Evolutionary conservation across 805 yeast species (phyloP), one percentile per base, ranked within the genome.

Genomic region (Cyberlindnera mrakii): DNA sequence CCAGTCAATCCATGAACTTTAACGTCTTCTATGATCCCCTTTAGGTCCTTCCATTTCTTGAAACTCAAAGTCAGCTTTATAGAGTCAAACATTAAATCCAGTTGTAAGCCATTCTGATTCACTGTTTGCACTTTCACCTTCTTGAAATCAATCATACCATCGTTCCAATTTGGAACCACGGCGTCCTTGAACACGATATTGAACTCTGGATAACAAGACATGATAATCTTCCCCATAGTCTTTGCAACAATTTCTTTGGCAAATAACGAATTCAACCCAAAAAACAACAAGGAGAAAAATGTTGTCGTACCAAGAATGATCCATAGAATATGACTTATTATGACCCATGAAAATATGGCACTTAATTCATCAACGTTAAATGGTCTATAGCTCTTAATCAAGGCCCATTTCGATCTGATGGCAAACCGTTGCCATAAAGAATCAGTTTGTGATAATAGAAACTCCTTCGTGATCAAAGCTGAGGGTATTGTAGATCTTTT

Each of bases 241-340:
- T 82, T 70, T 1, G 96, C 96, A n/a, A 88, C 87, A 46, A 81
- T 71, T 54, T 89, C 96, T 58, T 88, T 91, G 13, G 96, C 95
- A 55, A 87, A 81, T 10, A 88, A 83, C 1, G 96, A 60, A 85
- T 88, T 57, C 79, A 68, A 2, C 82, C 80, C 65, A 81, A 50
- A 77, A 32, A 91, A 71, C 4, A 90, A 68, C 34, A 90, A 65
- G 10, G 96, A 88, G 40, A 88, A 77, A 58, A 91, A 91, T 3
- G 97, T 89, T 1, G 98, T 90, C 8, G 98, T 89, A 1, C 90
- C 96, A 30, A 88, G 65, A 13, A 89, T 65, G 35, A 90, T 67
- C 75, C 95, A 75, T 2, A 85, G 59, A 1, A 85, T 78, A 62
- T 90, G 93, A 2, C 96, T 93, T 55, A 91, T 77, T 32, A 91